Evolutionary conservation across 306 rosid species (phyloP).

Genomic region (Clitoria ternatea): DNA sequence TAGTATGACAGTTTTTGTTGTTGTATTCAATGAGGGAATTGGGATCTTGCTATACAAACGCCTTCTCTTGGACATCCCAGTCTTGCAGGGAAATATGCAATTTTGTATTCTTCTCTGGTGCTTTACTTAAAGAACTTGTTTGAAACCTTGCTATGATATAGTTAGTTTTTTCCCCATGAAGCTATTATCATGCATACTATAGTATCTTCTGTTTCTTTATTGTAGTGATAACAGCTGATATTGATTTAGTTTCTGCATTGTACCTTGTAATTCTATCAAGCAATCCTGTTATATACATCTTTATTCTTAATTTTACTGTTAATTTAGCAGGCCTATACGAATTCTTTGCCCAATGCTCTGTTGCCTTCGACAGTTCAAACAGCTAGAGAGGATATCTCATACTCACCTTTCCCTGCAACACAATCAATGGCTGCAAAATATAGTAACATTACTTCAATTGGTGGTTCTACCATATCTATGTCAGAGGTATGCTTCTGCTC

Average conservation of each 20-base stretch:
- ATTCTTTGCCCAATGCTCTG: slow-evolving; percentile 61
- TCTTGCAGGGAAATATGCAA: not conserved
- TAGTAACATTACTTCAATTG: slow-evolving; percentile 59
- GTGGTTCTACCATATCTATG: slow-evolving; percentile 73
- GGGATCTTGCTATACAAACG: not conserved
- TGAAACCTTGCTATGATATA: too few species aligned
- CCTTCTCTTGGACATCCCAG: not conserved
- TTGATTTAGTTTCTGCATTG: not conserved
- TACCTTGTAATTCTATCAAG: not conserved
- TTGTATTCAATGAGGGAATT: not conserved
- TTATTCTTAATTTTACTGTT: slow-evolving; percentile 12
- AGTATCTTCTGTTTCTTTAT: not conserved
- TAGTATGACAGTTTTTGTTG: not conserved
- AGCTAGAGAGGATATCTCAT: slow-evolving; percentile 70
- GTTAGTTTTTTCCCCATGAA: not conserved
- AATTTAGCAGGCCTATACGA: slow-evolving; percentile 63
- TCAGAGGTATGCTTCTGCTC: slow-evolving; percentile 56
- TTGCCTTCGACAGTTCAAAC: slow-evolving; percentile 65
- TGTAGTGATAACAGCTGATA: not conserved
- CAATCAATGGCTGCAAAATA: slow-evolving; percentile 67
- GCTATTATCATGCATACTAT: not conserved
- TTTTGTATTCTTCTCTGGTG: not conserved
- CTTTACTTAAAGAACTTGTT: not conserved
- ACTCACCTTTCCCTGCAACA: slow-evolving; percentile 75
- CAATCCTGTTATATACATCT: not conserved